Percentiles rank a stretch among this genome's conserved stretches.
phyloP scores from a whole-genome alignment of 768 basidiomycete genomes.

The Serendipita sp. region DNA sequence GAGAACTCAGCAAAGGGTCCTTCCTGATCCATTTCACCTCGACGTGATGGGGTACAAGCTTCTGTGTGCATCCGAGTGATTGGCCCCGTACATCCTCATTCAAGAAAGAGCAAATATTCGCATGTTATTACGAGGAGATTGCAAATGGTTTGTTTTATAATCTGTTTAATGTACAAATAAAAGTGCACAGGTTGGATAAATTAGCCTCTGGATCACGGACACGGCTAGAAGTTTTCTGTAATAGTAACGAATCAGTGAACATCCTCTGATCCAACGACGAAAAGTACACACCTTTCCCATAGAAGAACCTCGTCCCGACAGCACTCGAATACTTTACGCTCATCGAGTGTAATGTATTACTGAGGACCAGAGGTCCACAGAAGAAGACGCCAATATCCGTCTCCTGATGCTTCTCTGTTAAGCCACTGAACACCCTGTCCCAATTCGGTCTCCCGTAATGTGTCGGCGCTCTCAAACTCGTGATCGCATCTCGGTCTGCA shows the following conservation, averaged over 20 bases:
- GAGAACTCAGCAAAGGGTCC: too few species aligned
- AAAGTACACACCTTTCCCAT: slow-evolving; percentile 47
- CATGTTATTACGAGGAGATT: too few species aligned
- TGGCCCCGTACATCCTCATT: too few species aligned
- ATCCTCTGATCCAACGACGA: slow-evolving; percentile 18
- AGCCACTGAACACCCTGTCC: slow-evolving; percentile 56
- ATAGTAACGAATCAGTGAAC: slow-evolving; percentile 17
- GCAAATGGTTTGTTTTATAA: too few species aligned
- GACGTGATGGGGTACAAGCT: too few species aligned
- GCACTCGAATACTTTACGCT: slow-evolving; percentile 74
- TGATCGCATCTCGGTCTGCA: slow-evolving; percentile 83
- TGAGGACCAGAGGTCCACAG: slow-evolving; percentile 67
- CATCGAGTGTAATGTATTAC: slow-evolving; percentile 54
- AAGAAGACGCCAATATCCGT: slow-evolving; percentile 90
- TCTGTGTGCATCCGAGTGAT: too few species aligned
- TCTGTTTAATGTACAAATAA: too few species aligned
- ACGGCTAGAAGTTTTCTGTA: slow-evolving; percentile 21
- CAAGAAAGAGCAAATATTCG: too few species aligned
- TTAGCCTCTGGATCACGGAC: too few species aligned
- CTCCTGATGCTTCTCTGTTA: slow-evolving; percentile 68
- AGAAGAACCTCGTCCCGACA: slow-evolving; percentile 72
- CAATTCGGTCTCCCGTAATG: slow-evolving; percentile 86
- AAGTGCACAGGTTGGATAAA: too few species aligned
- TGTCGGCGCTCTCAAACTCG: slow-evolving; percentile 74
- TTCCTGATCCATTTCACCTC: too few species aligned